Conservation (phyloP, 148 eudicot genomes). For the Limonium bicolor region DNA sequence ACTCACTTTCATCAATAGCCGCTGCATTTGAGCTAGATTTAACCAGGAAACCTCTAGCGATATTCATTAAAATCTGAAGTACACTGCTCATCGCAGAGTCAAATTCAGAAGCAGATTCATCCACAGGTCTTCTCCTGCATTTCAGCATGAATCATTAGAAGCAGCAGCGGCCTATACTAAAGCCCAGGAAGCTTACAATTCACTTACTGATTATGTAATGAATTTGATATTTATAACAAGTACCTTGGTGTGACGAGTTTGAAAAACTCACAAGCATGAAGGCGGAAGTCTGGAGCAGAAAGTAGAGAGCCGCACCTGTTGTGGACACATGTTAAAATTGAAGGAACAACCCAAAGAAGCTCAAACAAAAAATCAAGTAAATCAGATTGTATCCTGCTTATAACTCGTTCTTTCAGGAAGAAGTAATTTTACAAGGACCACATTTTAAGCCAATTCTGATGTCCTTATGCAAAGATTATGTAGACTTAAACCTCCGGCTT, state of each 20-base stretch:
- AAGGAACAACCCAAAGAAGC: no score
- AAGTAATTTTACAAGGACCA: no score
- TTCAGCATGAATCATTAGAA: no score
- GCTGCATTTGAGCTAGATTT: constrained; percentile 39
- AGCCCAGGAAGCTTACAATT: constrained; percentile 1
- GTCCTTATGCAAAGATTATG: no score
- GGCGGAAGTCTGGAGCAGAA: constrained; percentile 88
- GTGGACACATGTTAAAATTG: constrained; percentile 1
- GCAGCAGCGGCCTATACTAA: no score
- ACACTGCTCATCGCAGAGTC: constrained; percentile 68
- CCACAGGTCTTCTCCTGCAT: constrained; percentile 83
- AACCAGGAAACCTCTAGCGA: constrained; percentile 59
- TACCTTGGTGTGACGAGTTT: constrained; percentile 85
- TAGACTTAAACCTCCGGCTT: no score
- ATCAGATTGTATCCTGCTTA: background rate
- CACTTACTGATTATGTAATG: no score
- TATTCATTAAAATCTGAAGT: constrained; percentile 64
- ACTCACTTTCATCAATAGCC: constrained; percentile 41
- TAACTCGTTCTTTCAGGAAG: no score
- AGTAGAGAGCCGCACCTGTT: constrained; percentile 90
- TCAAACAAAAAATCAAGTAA: background rate
- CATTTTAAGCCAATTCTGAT: no score
- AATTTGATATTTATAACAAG: no score
- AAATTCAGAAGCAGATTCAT: constrained; percentile 53
- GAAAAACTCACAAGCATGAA: constrained; percentile 95